These are phyloP conservation scores for Cryphonectria carpinicola DNA, from an alignment of 2,329 filamentous ascomycete species.

Conservation along the genomic window DNA sequence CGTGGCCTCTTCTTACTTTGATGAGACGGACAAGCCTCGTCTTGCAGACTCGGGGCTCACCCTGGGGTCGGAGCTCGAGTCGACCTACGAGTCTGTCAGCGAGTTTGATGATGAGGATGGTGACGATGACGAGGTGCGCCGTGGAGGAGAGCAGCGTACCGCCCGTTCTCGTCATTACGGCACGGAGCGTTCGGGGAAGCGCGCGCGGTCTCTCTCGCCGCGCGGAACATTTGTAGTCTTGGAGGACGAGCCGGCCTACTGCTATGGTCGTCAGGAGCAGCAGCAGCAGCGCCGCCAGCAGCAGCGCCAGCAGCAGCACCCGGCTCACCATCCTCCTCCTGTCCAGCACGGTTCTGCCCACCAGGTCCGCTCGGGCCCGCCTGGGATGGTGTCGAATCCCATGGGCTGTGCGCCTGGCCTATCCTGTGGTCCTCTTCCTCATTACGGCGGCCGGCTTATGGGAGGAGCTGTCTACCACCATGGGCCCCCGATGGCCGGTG, in stretches of 20 bases:
- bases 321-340: too few species aligned
- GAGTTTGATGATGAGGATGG: slow-evolving; percentile 15
- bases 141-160: slow-evolving; percentile 10
- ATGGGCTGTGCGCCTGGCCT: background rate
- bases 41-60: slow-evolving; percentile 20
- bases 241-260: background rate
- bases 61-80: slow-evolving; percentile 24
- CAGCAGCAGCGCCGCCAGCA: background rate
- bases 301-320: background rate
- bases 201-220: background rate
- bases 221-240: background rate
- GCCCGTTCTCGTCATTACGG: background rate
- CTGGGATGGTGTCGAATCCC: background rate
- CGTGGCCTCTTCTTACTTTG: slow-evolving; percentile 16
- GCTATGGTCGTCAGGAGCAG: background rate
- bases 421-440: background rate
- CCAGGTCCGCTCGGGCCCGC: slow-evolving; percentile 10
- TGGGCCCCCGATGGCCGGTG: background rate
- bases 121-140: slow-evolving; percentile 7
- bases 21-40: slow-evolving; percentile 14
- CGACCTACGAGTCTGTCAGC: slow-evolving; percentile 26
- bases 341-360: slow-evolving; percentile 8
- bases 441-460: background rate
- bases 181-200: background rate
- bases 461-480: background rate